Percentiles rank a stretch among this genome's conserved stretches.
Evolutionary conservation across 208 protist genomes (phyloP).

Genomic region (Balamuthia mandrillaris): DNA sequence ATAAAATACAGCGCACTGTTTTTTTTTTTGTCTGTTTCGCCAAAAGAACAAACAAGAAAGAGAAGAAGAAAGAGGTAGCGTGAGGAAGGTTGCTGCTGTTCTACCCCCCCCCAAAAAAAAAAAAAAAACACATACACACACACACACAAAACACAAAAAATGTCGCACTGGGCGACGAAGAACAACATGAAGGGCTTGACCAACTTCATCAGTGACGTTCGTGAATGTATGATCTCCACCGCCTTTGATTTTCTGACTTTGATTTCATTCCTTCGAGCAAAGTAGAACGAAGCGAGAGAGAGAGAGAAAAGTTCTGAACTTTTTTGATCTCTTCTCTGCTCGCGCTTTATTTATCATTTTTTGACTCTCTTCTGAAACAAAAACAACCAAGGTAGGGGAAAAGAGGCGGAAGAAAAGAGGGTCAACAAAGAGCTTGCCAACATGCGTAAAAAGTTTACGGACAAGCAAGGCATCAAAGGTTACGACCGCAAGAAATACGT

Average conservation of each 20-base stretch:
- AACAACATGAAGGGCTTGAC: slow-evolving; percentile 31
- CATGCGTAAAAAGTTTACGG: slow-evolving; percentile 95
- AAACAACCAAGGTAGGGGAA: slow-evolving; percentile 80
- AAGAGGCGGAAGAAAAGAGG: slow-evolving; percentile 87
- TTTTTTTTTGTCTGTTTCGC: no score
- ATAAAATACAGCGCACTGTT: not conserved
- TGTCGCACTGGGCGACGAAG: not conserved
- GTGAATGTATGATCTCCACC: slow-evolving; percentile 4
- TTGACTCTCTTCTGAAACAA: slow-evolving; percentile 82
- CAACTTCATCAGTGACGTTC: slow-evolving; percentile 32
- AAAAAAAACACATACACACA: not conserved
- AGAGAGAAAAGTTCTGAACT: not conserved
- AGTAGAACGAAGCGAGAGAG: not conserved
- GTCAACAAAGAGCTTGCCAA: slow-evolving; percentile 98
- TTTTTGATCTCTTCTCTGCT: not conserved
- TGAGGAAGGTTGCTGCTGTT: no score
- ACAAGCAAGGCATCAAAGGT: slow-evolving; percentile 60
- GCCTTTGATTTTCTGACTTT: not conserved
- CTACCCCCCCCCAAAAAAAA: no score
- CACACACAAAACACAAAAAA: not conserved
- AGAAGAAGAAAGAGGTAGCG: not conserved
- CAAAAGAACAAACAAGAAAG: not conserved
- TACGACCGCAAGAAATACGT: slow-evolving; percentile 99
- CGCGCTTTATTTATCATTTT: not conserved
- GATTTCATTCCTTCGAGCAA: not conserved